These are phyloP conservation scores for Salvia sclarea DNA, from an alignment of 305 asterid genomes.

Conservation along the genomic window DNA sequence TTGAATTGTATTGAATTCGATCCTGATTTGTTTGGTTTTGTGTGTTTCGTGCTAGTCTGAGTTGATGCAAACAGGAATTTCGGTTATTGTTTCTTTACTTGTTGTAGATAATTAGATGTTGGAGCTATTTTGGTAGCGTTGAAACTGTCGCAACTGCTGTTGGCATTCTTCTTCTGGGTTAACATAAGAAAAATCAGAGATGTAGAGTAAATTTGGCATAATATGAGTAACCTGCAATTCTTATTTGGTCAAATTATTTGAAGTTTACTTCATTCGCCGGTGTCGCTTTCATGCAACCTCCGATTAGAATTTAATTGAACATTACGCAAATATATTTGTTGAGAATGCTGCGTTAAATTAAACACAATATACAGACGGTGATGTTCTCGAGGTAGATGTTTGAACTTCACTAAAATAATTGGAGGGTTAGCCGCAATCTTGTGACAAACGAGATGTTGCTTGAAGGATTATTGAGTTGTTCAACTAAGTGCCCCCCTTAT, in stretches of 20 bases:
- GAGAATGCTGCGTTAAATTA: background rate
- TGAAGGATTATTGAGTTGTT: background rate
- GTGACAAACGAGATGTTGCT: conserved; percentile 12
- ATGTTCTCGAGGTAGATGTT: conserved; percentile 1
- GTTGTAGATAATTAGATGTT: conserved; percentile 25
- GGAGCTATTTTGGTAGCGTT: conserved; percentile 18
- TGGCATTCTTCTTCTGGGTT: conserved; percentile 27
- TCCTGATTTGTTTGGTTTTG: conserved; percentile 28
- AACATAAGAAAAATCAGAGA: conserved; percentile 9
- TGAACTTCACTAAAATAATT: conserved; percentile 16
- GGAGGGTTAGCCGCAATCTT: conserved; percentile 12
- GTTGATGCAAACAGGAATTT: conserved; percentile 16
- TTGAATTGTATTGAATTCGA: conserved; percentile 12
- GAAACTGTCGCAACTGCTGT: conserved; percentile 23
- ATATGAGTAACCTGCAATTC: conserved; percentile 29
- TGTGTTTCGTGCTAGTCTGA: conserved; percentile 1
- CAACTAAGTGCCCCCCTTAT: background rate
- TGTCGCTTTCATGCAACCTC: conserved; percentile 23
- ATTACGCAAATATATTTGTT: background rate
- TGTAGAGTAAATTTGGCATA: conserved; percentile 27
- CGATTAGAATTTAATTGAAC: conserved; percentile 13
- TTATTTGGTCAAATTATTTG: conserved; percentile 9
- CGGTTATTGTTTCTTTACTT: conserved; percentile 23
- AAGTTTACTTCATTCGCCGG: conserved; percentile 15
- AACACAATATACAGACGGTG: background rate